These are phyloP conservation scores for Emmonsia crescens DNA, from an alignment of 2,329 filamentous ascomycete genomes.

Conservation along the genomic window DNA sequence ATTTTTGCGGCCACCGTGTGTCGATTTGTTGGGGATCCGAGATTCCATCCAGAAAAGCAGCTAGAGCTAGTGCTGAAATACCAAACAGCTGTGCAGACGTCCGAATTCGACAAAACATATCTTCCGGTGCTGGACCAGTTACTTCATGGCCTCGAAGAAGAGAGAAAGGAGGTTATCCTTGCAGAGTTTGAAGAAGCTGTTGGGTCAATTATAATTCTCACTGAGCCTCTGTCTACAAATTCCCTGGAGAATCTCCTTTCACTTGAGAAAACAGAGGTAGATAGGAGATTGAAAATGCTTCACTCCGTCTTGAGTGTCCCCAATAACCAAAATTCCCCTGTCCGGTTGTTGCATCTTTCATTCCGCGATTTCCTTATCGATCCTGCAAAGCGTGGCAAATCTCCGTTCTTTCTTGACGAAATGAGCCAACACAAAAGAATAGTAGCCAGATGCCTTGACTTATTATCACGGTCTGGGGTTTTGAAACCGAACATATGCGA, in stretches of 20 bases:
- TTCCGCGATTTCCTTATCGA: slow-evolving; percentile 25
- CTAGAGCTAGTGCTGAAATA: slow-evolving; percentile 11
- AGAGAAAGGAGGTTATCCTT: slow-evolving; percentile 8
- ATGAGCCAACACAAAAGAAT: slow-evolving; percentile 10
- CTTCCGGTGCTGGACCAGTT: slow-evolving; percentile 17
- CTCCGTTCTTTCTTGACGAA: slow-evolving; percentile 16
- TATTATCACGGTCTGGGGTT: slow-evolving; percentile 5
- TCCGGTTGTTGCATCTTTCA: slow-evolving; percentile 20
- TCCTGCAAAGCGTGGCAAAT: slow-evolving; percentile 9
- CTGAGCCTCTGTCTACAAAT: slow-evolving; percentile 14
- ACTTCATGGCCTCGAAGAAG: slow-evolving; percentile 7
- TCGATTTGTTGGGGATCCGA: slow-evolving; percentile 17
- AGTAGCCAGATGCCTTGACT: slow-evolving; percentile 10
- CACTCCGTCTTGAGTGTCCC: slow-evolving; percentile 16
- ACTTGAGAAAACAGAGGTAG: slow-evolving; percentile 6
- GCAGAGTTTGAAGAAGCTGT: slow-evolving; percentile 16
- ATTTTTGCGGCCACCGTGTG: slow-evolving; percentile 19
- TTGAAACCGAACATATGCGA: slow-evolving; percentile 16
- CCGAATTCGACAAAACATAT: slow-evolving; percentile 21
- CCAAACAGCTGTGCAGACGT: slow-evolving; percentile 7
- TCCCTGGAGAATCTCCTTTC: slow-evolving; percentile 11
- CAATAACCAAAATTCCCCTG: slow-evolving; percentile 1
- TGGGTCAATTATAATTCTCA: slow-evolving; percentile 17
- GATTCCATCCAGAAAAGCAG: slow-evolving; percentile 9
- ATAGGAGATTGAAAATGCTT: slow-evolving; percentile 9